Percentiles rank a stretch among this genome's conserved stretches.
phyloP scores from a whole-genome alignment of 129 eudicot genomes.

The Dittrichia graveolens region DNA sequence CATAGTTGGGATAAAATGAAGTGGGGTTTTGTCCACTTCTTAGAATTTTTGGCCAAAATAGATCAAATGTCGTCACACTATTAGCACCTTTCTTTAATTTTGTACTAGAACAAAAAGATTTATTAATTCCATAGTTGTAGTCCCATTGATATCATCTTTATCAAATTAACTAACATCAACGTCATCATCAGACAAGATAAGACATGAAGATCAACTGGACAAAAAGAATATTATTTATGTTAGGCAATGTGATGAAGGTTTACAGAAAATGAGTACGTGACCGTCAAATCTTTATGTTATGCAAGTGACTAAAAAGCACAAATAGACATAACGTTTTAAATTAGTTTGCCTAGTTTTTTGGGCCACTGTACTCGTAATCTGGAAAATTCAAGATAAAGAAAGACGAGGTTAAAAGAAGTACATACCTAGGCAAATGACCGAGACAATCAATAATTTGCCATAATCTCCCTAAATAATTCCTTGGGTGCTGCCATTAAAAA shows the following conservation, averaged over 20 bases:
- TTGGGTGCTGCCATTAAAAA: constrained; percentile 63
- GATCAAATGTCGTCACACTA: neutral
- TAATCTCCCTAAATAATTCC: constrained; percentile 62
- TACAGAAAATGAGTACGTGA: neutral
- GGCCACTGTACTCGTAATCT: neutral
- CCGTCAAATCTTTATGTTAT: constrained; percentile 1
- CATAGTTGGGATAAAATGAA: neutral
- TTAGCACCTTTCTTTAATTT: neutral
- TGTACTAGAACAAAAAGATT: constrained; percentile 1
- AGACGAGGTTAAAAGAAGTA: constrained; percentile 8
- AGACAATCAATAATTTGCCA: constrained; percentile 42
- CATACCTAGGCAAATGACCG: constrained; percentile 19
- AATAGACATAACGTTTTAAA: neutral
- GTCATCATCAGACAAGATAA: neutral
- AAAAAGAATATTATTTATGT: constrained; percentile 5
- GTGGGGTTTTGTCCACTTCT: constrained; percentile 1
- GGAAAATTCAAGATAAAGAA: neutral
- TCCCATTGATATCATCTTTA: neutral
- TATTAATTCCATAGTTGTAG: neutral
- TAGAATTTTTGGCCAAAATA: neutral
- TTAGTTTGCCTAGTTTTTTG: neutral
- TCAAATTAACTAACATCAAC: neutral
- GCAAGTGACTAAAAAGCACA: neutral
- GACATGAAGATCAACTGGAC: constrained; percentile 6
- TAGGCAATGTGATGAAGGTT: neutral